Conservation (phyloP, 1,139 yeast species). For the Geotrichum bryndzae region DNA sequence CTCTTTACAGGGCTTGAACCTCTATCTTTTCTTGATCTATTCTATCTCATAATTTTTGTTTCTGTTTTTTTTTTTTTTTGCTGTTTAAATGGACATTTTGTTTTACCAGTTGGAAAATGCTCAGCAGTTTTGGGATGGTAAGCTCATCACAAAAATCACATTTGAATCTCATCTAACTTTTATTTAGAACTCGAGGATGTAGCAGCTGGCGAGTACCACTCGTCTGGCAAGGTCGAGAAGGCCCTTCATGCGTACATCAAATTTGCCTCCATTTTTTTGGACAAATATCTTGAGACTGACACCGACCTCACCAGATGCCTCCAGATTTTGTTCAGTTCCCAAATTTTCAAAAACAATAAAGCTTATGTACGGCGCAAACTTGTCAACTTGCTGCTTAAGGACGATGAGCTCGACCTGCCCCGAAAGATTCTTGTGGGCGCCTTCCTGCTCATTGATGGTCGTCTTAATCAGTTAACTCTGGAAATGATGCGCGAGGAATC, state of each 20-base stretch:
- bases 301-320: constrained; percentile 33
- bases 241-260: constrained; percentile 28
- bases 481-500: constrained; percentile 46
- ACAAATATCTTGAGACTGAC: constrained; percentile 30
- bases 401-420: constrained; percentile 22
- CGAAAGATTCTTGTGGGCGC: constrained; percentile 43
- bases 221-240: constrained; percentile 25
- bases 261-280: constrained; percentile 30
- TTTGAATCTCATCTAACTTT: background rate
- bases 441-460: constrained; percentile 45
- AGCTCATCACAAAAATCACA: constrained; percentile 5
- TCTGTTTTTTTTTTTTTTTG: background rate
- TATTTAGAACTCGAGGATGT: constrained; percentile 26
- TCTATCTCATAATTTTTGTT: background rate
- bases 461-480: constrained; percentile 40
- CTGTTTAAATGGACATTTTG: constrained; percentile 28
- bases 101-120: constrained; percentile 31
- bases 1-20: background rate
- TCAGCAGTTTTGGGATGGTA: constrained; percentile 34
- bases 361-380: constrained; percentile 32
- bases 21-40: background rate
- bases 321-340: constrained; percentile 29
- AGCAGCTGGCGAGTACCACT: constrained; percentile 27
- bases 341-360: constrained; percentile 28
- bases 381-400: constrained; percentile 26